Percentiles rank a stretch among this genome's conserved stretches.
Conservation (phyloP, 495 filamentous ascomycete species). For the Penicillium tannophilum region DNA sequence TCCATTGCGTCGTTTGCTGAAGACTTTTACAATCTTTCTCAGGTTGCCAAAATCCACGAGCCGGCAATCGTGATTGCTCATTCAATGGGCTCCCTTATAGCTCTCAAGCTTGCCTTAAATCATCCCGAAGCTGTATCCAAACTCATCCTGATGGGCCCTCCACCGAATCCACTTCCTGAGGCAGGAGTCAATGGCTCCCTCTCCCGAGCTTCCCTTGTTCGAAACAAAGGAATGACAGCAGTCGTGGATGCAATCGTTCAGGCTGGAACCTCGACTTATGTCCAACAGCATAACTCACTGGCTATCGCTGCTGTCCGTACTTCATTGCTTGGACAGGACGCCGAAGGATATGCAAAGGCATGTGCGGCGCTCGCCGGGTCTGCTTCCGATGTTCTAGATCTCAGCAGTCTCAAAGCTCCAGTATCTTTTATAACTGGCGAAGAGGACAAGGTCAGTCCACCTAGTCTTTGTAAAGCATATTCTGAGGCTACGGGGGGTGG, state of each 20-base stretch:
- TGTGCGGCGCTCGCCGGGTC: constrained; percentile 51
- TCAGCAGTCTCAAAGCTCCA: constrained; percentile 26
- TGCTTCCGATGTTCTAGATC: constrained; percentile 24
- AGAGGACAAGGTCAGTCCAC: constrained; percentile 40
- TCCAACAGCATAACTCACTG: constrained; percentile 38
- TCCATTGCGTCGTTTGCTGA: constrained; percentile 41
- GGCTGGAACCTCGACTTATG: constrained; percentile 36
- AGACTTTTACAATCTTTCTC: constrained; percentile 43
- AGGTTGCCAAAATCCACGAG: constrained; percentile 18
- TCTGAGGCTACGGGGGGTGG: constrained; percentile 12
- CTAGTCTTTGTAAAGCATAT: constrained; percentile 16
- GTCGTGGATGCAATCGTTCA: constrained; percentile 39
- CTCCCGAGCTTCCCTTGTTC: constrained; percentile 40
- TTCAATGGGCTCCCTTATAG: constrained; percentile 49
- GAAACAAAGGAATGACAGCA: constrained; percentile 43
- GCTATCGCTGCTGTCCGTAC: constrained; percentile 39
- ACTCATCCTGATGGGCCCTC: constrained; percentile 48
- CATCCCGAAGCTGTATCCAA: constrained; percentile 39
- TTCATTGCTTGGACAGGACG: constrained; percentile 46
- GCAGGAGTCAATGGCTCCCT: constrained; percentile 25
- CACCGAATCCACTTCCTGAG: constrained; percentile 40
- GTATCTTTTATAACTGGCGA: constrained; percentile 43
- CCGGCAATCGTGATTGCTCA: constrained; percentile 43
- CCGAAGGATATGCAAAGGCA: constrained; percentile 58
- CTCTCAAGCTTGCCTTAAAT: constrained; percentile 39